A percentile compares a stretch with the other conserved stretches of the same genome.
These are phyloP conservation scores for Glycine soja DNA, from an alignment of 306 rosid genomes.

Conservation along the genomic window DNA sequence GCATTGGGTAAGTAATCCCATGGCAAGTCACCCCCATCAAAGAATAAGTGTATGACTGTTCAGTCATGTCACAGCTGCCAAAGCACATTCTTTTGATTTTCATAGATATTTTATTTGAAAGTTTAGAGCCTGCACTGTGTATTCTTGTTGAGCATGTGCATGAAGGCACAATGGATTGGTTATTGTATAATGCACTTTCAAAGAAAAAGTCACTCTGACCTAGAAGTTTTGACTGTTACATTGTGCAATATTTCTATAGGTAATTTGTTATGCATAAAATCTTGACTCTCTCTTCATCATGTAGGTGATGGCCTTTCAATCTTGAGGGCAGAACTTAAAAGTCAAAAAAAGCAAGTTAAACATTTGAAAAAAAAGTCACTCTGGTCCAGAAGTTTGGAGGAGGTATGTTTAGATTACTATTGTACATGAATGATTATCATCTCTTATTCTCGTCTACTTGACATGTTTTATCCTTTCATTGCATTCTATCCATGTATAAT, in stretches of 20 bases:
- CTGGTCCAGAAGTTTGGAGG: conserved; percentile 87
- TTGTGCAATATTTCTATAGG: conserved; percentile 22
- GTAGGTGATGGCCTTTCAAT: conserved; percentile 66
- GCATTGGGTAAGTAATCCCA: not conserved
- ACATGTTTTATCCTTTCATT: conserved; percentile 7
- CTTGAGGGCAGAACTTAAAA: conserved; percentile 69
- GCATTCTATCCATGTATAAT: conserved; percentile 38
- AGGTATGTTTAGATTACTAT: conserved; percentile 59
- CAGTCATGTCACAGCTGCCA: conserved; percentile 13
- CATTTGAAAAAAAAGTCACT: conserved; percentile 84
- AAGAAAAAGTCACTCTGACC: conserved; percentile 64
- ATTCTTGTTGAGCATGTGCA: not conserved
- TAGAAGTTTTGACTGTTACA: conserved; percentile 47
- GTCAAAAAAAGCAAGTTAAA: conserved; percentile 75
- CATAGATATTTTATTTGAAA: conserved; percentile 16
- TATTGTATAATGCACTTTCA: conserved; percentile 18
- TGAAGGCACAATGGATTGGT: conserved; percentile 1
- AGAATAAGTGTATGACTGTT: not conserved
- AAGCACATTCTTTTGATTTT: conserved; percentile 38
- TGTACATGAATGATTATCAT: conserved; percentile 44
- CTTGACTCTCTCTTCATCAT: conserved; percentile 39
- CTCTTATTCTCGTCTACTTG: conserved; percentile 17
- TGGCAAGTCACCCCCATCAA: not conserved
- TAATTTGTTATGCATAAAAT: conserved; percentile 11
- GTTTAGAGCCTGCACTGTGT: not conserved